Conservation (phyloP, 106 monocot genomes). For the Dendrobium chrysotoxum region DNA sequence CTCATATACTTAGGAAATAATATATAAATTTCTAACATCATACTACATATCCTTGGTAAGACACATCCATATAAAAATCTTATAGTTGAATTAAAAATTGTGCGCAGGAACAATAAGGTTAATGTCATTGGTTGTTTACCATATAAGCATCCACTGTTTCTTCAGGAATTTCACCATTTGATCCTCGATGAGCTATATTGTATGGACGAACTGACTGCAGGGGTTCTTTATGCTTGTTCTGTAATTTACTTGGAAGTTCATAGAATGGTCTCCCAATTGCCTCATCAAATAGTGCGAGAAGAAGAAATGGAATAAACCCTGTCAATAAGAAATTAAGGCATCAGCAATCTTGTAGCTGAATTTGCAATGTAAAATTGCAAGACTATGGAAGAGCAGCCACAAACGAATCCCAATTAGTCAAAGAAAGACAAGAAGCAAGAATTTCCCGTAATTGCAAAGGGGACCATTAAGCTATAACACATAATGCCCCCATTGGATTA, state of each 20-base stretch:
- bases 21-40: neutral
- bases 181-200: conserved; percentile 89
- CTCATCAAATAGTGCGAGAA: conserved; percentile 25
- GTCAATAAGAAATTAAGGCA: neutral
- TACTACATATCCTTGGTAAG: neutral
- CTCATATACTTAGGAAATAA: neutral
- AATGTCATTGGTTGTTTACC: conserved; percentile 22
- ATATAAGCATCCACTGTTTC: conserved; percentile 74
- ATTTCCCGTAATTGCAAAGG: neutral
- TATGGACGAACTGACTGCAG: conserved; percentile 60
- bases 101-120: neutral
- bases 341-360: neutral
- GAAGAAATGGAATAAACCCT: conserved; percentile 34
- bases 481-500: neutral
- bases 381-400: neutral
- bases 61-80: neutral
- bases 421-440: neutral
- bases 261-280: conserved; percentile 48
- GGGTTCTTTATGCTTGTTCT: conserved; percentile 31
- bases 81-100: neutral
- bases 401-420: neutral
- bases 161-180: conserved; percentile 89
- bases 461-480: neutral
- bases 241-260: conserved; percentile 48
- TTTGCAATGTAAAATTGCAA: neutral